phyloP scores from a whole-genome alignment of 805 yeast species.

The Barnettozyma salicaria region DNA sequence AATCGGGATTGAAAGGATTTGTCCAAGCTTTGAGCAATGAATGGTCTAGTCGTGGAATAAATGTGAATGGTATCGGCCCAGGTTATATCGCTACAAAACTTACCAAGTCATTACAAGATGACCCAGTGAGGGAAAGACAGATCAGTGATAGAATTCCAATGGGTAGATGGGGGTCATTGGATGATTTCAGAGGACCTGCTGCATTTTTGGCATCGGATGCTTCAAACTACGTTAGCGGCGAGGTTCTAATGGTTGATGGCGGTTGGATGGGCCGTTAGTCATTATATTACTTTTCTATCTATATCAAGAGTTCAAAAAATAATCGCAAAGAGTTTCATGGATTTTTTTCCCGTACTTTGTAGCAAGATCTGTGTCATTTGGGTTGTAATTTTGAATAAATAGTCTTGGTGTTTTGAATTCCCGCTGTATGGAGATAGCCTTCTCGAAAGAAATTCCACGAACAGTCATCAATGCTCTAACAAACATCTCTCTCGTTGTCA shows the following conservation, averaged over 20 bases:
- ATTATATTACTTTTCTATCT: not conserved
- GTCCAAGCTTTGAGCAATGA: conserved; percentile 64
- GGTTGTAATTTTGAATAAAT: conserved; percentile 45
- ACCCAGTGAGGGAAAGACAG: conserved; percentile 24
- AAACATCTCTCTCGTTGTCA: conserved; percentile 72
- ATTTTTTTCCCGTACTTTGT: conserved; percentile 29
- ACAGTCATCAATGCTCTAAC: conserved; percentile 71
- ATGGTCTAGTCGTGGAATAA: conserved; percentile 39
- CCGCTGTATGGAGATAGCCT: conserved; percentile 72
- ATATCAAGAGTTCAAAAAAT: conserved; percentile 6
- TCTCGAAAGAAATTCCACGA: conserved; percentile 77
- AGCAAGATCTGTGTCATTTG: conserved; percentile 17
- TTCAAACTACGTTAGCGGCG: conserved; percentile 31
- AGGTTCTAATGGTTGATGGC: not conserved
- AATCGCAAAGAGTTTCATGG: conserved; percentile 17
- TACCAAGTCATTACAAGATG: conserved; percentile 30
- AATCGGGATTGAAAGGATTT: conserved; percentile 79
- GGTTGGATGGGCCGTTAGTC: not conserved
- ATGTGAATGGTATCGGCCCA: conserved; percentile 45
- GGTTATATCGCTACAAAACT: conserved; percentile 44
- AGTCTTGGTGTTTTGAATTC: conserved; percentile 62
- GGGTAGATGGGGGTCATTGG: conserved; percentile 43
- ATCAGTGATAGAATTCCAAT: conserved; percentile 28
- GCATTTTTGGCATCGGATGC: conserved; percentile 28
- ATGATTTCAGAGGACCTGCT: conserved; percentile 60